Percentiles rank a stretch among this genome's conserved stretches.
Evolutionary conservation across 768 basidiomycete species (phyloP).

Genomic region (Auriscalpium vulgare): DNA sequence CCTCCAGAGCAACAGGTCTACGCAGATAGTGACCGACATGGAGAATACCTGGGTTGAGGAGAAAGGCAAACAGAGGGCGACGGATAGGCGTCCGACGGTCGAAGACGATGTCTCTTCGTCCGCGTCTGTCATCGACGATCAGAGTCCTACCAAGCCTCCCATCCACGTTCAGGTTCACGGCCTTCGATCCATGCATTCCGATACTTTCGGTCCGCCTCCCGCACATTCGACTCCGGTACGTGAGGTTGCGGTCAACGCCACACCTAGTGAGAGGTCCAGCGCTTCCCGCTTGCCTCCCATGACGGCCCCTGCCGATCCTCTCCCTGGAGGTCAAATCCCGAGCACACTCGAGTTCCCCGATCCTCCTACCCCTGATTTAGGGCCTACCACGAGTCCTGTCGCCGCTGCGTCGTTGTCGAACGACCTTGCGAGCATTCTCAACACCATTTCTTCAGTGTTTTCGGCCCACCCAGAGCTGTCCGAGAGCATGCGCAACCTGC

Average conservation of each 20-base stretch:
- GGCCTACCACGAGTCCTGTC: constrained; percentile 15
- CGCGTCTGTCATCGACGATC: constrained; percentile 30
- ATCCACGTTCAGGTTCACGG: constrained; percentile 45
- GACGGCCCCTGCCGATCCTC: neutral
- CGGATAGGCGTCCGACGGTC: constrained; percentile 18
- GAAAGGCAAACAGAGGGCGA: constrained; percentile 36
- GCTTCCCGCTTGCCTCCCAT: neutral
- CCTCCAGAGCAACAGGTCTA: neutral
- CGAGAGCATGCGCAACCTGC: constrained; percentile 56
- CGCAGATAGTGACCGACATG: constrained; percentile 11
- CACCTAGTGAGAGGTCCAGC: constrained; percentile 1
- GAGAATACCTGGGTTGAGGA: constrained; percentile 33
- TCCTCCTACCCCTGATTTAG: constrained; percentile 44
- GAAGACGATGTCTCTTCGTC: constrained; percentile 32
- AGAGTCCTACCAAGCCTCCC: constrained; percentile 46
- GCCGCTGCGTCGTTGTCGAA: constrained; percentile 42
- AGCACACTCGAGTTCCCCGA: constrained; percentile 25
- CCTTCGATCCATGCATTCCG: constrained; percentile 9
- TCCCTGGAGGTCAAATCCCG: no score
- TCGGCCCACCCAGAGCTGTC: constrained; percentile 65
- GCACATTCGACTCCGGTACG: constrained; percentile 9
- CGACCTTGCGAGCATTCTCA: constrained; percentile 58
- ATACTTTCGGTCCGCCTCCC: constrained; percentile 12
- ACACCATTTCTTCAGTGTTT: constrained; percentile 45
- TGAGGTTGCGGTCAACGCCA: constrained; percentile 5